Conservation (phyloP, 768 basidiomycete species). For the Dictyophora rubrovolvata region DNA sequence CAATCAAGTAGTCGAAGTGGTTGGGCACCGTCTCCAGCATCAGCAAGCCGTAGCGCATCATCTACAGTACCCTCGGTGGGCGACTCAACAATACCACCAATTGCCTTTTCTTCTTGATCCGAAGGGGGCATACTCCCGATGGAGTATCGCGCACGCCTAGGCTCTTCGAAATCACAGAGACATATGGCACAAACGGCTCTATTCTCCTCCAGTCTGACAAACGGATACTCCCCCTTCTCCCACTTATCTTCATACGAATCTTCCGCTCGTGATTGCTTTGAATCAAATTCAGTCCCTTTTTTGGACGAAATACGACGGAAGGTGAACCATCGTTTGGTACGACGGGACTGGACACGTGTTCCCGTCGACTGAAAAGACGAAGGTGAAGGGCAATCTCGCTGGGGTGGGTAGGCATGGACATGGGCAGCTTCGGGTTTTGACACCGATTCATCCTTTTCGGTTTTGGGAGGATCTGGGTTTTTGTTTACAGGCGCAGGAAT, state of each 20-base stretch:
- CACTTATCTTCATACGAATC: slow-evolving; percentile 64
- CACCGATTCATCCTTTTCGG: background rate
- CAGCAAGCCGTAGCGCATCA: slow-evolving; percentile 43
- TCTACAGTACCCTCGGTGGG: slow-evolving; percentile 29
- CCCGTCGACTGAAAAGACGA: slow-evolving; percentile 3
- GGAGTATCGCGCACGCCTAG: slow-evolving; percentile 26
- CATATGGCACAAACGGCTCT: slow-evolving; percentile 81
- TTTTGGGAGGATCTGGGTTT: slow-evolving; percentile 16
- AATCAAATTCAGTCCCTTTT: slow-evolving; percentile 13
- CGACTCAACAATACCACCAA: slow-evolving; percentile 18
- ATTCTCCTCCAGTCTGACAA: slow-evolving; percentile 72
- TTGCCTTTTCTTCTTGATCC: slow-evolving; percentile 19
- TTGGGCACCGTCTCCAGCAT: slow-evolving; percentile 68
- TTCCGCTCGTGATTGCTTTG: slow-evolving; percentile 14
- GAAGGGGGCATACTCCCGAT: slow-evolving; percentile 20
- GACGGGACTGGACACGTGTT: slow-evolving; percentile 1
- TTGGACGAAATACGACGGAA: background rate
- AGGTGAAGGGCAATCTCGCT: slow-evolving; percentile 19
- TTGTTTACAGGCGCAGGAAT: slow-evolving; percentile 67
- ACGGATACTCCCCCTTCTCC: slow-evolving; percentile 69
- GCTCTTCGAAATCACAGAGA: slow-evolving; percentile 76
- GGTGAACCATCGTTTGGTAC: slow-evolving; percentile 1
- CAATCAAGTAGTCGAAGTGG: slow-evolving; percentile 69
- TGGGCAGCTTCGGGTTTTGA: slow-evolving; percentile 36
- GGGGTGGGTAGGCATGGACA: slow-evolving; percentile 57